Base-by-base conservation (phyloP, 179 eudicot species). In the Amaranthus tricolor region DNA sequence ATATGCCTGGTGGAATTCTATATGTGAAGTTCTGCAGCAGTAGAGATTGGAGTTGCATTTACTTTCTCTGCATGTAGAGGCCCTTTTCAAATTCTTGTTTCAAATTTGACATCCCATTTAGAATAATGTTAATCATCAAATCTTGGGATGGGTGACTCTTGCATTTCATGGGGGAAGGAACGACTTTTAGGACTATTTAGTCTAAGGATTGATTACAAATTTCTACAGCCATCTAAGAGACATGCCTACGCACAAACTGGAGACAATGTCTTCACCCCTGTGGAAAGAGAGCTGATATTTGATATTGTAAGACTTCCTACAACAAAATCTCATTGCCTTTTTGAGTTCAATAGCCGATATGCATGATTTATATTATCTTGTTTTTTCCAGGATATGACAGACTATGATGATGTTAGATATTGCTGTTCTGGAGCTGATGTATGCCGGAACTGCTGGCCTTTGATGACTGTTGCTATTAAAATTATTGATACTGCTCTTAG, bases 381-480 rank as follows among this genome's bases (percentile, higher is more conserved):
- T 61, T 20, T 69, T 59, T 50, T 61, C 40, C 89, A 95, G 98
- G 99, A 95, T 86, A 93, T 95, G 68, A 73, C 96, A 74, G 98
- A 95, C 72, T 95, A 95, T 70, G 98, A 95, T 73, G 96, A 95
- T 87, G 90, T 88, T 55, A 89, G 99, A 82, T 93, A 86, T 78
- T 95, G 99, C 81, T 95, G 99, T 80, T 84, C 91, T 51, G 98
- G 93, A 52, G 97, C 95, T 81, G 95, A 93, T 80, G 89, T 93
- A 63, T 95, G 99, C 74, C 80, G 84, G 71, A 88, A 91, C 59
- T 95, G 97, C 81, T 93, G 99, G 99, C 97, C 97, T 17, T 77
- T 95, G 71, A 90, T 95, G 99, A 95, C 98, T 51, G 89, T 87
- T 81, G 97, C 97, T 63, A 88, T 95, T 75, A 95, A 95, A 86